phyloP scores from a whole-genome alignment of 768 basidiomycete species.

The Pleurotus giganteus region DNA sequence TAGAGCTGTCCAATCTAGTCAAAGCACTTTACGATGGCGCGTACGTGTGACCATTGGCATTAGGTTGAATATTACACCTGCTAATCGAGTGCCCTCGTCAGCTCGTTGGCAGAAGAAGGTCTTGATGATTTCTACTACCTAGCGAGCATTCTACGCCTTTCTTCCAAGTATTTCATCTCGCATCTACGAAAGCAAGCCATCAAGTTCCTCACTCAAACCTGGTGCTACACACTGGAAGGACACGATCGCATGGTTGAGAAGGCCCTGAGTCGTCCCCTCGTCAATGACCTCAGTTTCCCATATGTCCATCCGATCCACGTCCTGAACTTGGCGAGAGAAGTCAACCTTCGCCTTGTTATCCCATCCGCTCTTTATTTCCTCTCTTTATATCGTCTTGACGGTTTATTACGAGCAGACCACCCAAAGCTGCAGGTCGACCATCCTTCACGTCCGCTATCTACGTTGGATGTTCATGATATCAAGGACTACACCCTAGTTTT shows the following conservation, averaged over 20 bases:
- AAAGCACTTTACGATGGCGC: slow-evolving; percentile 55
- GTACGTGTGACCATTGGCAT: slow-evolving; percentile 34
- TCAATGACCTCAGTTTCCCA: slow-evolving; percentile 50
- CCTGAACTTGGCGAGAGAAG: slow-evolving; percentile 53
- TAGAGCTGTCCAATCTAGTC: slow-evolving; percentile 48
- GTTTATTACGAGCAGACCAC: slow-evolving; percentile 47
- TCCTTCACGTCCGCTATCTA: slow-evolving; percentile 47
- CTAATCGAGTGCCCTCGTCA: slow-evolving; percentile 13
- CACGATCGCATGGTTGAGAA: slow-evolving; percentile 56
- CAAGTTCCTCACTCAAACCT: slow-evolving; percentile 44
- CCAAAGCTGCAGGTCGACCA: slow-evolving; percentile 49
- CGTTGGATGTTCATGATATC: slow-evolving; percentile 40
- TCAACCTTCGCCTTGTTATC: slow-evolving; percentile 42
- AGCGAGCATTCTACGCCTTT: slow-evolving; percentile 55
- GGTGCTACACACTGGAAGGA: slow-evolving; percentile 51
- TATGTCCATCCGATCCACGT: slow-evolving; percentile 59
- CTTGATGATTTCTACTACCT: slow-evolving; percentile 54
- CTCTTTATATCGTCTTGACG: slow-evolving; percentile 51
- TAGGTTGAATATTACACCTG: not conserved
- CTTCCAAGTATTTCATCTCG: slow-evolving; percentile 58
- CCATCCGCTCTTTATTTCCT: slow-evolving; percentile 57
- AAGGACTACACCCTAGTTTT: slow-evolving; percentile 54
- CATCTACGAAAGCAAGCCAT: slow-evolving; percentile 53
- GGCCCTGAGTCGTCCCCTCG: slow-evolving; percentile 39
- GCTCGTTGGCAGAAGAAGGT: slow-evolving; percentile 35